Conservation (phyloP, 495 filamentous ascomycete species). For the Hypomontagnella monticulosa region DNA sequence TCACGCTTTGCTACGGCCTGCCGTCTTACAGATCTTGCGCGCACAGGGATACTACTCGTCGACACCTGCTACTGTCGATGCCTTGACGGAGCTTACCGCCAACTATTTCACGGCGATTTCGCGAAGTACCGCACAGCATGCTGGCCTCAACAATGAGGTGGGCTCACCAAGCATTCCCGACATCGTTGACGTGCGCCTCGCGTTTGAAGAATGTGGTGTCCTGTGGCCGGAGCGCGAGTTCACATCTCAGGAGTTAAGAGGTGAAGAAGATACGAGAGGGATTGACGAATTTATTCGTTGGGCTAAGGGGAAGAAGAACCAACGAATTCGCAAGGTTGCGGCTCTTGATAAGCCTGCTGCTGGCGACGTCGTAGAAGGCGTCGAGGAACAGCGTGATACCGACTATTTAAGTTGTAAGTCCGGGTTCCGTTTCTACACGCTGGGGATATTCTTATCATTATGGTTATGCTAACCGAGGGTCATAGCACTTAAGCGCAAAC, state of each 20-base stretch:
- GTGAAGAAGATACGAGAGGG: constrained; percentile 77
- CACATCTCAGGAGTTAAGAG: constrained; percentile 35
- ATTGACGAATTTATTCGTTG: constrained; percentile 77
- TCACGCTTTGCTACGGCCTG: constrained; percentile 80
- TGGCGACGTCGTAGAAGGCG: constrained; percentile 32
- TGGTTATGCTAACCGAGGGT: constrained; percentile 7
- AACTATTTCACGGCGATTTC: constrained; percentile 78
- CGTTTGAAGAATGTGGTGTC: constrained; percentile 77
- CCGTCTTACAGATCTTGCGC: constrained; percentile 85
- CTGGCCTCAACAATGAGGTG: constrained; percentile 53
- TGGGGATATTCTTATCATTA: neutral
- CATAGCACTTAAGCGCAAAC: constrained; percentile 78
- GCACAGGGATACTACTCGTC: constrained; percentile 84
- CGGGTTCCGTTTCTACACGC: neutral
- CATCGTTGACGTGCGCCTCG: constrained; percentile 83
- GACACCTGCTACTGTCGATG: constrained; percentile 78
- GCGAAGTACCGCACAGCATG: constrained; percentile 67
- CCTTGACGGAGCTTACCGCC: constrained; percentile 76
- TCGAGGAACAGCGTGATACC: constrained; percentile 57
- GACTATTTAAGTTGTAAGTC: constrained; percentile 76
- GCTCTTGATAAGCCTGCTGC: constrained; percentile 59
- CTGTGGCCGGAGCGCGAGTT: constrained; percentile 62
- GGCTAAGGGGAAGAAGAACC: constrained; percentile 72
- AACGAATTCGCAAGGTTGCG: constrained; percentile 70
- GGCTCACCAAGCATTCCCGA: constrained; percentile 51